phyloP scores from a whole-genome alignment of 345 rosid genomes.

The Salix viminalis region DNA sequence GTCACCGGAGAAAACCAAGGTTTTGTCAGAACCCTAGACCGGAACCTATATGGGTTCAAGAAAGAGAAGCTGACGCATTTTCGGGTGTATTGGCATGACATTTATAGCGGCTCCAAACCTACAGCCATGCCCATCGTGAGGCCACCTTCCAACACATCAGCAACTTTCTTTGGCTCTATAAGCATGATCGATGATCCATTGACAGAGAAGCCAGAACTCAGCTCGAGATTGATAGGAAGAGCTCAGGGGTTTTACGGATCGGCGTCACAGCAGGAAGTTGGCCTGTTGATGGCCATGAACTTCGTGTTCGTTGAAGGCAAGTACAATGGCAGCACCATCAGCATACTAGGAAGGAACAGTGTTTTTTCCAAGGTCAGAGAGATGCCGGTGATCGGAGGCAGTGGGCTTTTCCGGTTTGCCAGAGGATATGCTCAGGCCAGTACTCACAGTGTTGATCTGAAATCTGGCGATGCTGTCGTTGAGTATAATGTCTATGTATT shows the following conservation, averaged over 20 bases:
- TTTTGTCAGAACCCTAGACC: neutral
- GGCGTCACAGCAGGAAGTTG: neutral
- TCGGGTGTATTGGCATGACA: conserved; percentile 66
- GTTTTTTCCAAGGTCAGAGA: conserved; percentile 40
- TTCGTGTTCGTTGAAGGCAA: conserved; percentile 13
- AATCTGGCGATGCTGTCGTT: conserved; percentile 39
- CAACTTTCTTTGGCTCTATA: neutral
- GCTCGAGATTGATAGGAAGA: neutral
- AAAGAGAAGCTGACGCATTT: conserved; percentile 66
- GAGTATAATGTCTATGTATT: conserved; percentile 35
- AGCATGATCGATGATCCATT: conserved; percentile 10
- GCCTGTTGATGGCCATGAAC: conserved; percentile 16
- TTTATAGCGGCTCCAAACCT: conserved; percentile 45
- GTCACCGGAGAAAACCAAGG: neutral
- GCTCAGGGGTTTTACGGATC: conserved; percentile 1
- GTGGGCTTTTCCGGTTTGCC: conserved; percentile 56
- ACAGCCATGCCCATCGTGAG: conserved; percentile 38
- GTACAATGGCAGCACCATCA: conserved; percentile 23
- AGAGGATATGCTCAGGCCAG: conserved; percentile 52
- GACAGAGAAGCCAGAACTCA: neutral
- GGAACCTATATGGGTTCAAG: conserved; percentile 3
- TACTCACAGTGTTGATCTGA: conserved; percentile 25
- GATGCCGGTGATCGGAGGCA: conserved; percentile 64
- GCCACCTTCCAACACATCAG: conserved; percentile 15
- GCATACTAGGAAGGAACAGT: conserved; percentile 42